Evolutionary conservation across 108 stramenopile species (phyloP).

Genomic region (Cyclotella atomus): DNA sequence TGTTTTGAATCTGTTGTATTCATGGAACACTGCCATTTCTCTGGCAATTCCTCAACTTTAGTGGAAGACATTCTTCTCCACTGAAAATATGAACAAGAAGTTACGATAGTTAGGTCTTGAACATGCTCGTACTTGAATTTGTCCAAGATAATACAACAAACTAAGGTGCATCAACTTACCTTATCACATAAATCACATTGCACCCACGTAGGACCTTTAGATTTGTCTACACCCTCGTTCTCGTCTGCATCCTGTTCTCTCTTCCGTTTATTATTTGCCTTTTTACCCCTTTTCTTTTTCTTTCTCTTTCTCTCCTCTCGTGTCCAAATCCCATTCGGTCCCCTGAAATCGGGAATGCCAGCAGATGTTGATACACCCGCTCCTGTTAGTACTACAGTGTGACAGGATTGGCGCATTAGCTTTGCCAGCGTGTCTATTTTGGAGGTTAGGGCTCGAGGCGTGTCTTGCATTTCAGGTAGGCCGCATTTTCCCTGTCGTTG

Average conservation of each 20-base stretch:
- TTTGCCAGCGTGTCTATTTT: constrained; percentile 64
- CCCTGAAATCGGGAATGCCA: constrained; percentile 97
- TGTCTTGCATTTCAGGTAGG: constrained; percentile 80
- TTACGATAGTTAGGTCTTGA: neutral
- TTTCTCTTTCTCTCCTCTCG: constrained; percentile 61
- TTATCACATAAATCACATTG: constrained; percentile 9
- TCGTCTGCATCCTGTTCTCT: neutral
- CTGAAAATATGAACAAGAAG: neutral
- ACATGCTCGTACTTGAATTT: neutral
- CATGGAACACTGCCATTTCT: constrained; percentile 1
- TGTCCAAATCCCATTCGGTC: constrained; percentile 94
- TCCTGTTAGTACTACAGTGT: constrained; percentile 91
- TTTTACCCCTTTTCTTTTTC: constrained; percentile 14
- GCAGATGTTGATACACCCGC: constrained; percentile 92
- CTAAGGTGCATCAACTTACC: constrained; percentile 6
- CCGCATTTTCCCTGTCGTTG: constrained; percentile 81
- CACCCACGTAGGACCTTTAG: constrained; percentile 5
- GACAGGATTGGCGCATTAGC: constrained; percentile 52
- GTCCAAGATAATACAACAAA: too few relatives aligned
- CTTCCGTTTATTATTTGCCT: constrained; percentile 14
- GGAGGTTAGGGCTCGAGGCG: constrained; percentile 50
- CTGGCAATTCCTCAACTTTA: neutral
- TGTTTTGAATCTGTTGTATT: neutral
- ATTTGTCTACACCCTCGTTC: neutral
- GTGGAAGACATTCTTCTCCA: neutral